A percentile compares a stretch with the other conserved stretches of the same genome.
Conservation (phyloP, 2,329 filamentous ascomycete genomes). For the Aspergillus sp. region DNA sequence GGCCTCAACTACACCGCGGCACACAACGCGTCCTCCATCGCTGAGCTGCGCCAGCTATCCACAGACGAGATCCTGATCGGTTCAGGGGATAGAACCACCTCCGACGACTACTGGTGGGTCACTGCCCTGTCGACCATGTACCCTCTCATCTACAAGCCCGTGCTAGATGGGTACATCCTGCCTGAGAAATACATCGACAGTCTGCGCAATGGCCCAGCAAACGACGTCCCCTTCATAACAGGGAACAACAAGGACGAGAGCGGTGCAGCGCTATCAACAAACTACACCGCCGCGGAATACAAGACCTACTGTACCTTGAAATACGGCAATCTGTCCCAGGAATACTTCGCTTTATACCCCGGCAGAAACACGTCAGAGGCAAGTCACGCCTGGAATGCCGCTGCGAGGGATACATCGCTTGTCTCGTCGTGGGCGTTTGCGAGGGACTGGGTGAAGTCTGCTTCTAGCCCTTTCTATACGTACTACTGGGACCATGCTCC, state of each 20-base stretch:
- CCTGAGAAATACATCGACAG: conserved; percentile 27
- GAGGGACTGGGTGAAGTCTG: conserved; percentile 27
- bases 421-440: conserved; percentile 31
- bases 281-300: conserved; percentile 30
- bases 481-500: conserved; percentile 41
- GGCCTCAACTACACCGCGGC: conserved; percentile 26
- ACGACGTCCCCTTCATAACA: conserved; percentile 38
- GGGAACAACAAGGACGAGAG: conserved; percentile 38
- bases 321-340: conserved; percentile 31
- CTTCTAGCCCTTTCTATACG: conserved; percentile 31
- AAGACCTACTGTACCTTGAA: conserved; percentile 26
- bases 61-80: conserved; percentile 26
- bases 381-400: conserved; percentile 26
- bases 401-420: conserved; percentile 25
- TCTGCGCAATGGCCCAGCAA: conserved; percentile 28
- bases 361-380: conserved; percentile 21
- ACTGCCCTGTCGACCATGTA: conserved; percentile 29
- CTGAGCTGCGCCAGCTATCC: conserved; percentile 23
- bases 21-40: conserved; percentile 26
- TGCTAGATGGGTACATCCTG: conserved; percentile 27
- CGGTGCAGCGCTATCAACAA: conserved; percentile 23
- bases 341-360: conserved; percentile 31
- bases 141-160: conserved; percentile 32
- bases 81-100: conserved; percentile 25
- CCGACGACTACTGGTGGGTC: conserved; percentile 24